phyloP scores from a whole-genome alignment of 1,284 basidiomycete species.

The Trichosporon faecale region DNA sequence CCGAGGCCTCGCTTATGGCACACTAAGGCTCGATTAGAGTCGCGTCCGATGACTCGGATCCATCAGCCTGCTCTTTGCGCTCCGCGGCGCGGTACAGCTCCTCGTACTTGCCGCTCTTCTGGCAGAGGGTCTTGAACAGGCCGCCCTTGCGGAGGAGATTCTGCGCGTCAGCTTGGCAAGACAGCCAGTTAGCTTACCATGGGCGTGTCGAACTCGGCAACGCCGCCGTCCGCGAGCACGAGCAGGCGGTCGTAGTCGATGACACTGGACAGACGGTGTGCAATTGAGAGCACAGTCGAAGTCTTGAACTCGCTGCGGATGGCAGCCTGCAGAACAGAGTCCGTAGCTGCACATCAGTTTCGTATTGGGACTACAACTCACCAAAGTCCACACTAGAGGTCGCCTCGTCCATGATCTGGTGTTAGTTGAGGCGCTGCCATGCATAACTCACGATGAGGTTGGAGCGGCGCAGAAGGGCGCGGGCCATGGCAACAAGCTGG shows the following conservation, averaged over 20 bases:
- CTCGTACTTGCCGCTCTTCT: conserved; percentile 72
- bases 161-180: conserved; percentile 22
- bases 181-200: conserved; percentile 41
- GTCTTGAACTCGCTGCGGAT: conserved; percentile 74
- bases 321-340: conserved; percentile 67
- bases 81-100: conserved; percentile 55
- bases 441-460: conserved; percentile 59
- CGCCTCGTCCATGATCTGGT: conserved; percentile 71
- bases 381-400: conserved; percentile 70
- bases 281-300: conserved; percentile 78
- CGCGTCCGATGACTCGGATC: not conserved
- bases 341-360: conserved; percentile 51
- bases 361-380: not conserved
- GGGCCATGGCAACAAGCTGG: conserved; percentile 67
- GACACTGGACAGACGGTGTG: conserved; percentile 67
- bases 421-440: not conserved
- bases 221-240: conserved; percentile 71
- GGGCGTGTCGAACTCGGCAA: conserved; percentile 81
- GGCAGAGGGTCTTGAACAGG: conserved; percentile 73
- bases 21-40: not conserved
- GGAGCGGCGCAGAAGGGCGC: conserved; percentile 70
- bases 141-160: conserved; percentile 71
- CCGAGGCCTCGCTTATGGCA: not conserved
- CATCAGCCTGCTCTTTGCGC: conserved; percentile 38
- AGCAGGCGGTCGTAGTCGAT: conserved; percentile 76